Evolutionary conservation across 371 early-diverging fungal genomes (phyloP), one percentile per base, ranked within the genome.

Genomic region (Mortierella sp.): DNA sequence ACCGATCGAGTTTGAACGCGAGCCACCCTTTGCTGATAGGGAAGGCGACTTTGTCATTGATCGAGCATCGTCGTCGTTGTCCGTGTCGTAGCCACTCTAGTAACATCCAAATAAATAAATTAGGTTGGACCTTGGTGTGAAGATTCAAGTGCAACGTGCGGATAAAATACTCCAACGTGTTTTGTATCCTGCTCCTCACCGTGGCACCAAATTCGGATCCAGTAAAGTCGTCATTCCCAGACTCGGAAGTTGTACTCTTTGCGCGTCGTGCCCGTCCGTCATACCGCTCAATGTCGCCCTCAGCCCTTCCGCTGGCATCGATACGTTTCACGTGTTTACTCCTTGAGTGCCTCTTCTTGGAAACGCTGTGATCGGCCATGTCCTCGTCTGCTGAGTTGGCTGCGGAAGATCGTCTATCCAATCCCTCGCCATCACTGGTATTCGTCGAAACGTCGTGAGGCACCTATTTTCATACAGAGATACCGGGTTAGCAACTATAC

Each of bases 171-270:
- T 64, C 37, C 9, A 6, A 34, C 2, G 16, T 64, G 21, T 37
- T 14, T 19, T 21, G 6, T 13, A 28, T 31, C 3, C 26, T 64
- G 16, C 21, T 69, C 26, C 80, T 71, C 75, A 85, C 85, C 24
- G 85, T 85, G 31, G 85, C 85, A 26, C 85, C 85, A 70, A 85
- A 85, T 44, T 85, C 85, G 14, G 85, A 85, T 37, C 85, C 85
- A 16, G 85, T 85, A 57, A 85, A 85, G 28, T 85, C 85, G 16
- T 85, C 85, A 50, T 80, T 80, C 3, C 85, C 85, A 6, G 85
- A 85, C 46, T 85, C 85, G 1, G 85, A 85, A 4, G 85, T 85
- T 13, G 76, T 55, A 43, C 85, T 85, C 54, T 78, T 72, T 40
- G 85, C 81, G 6, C 85, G 75, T 34, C 72, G 78, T 21, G 54